Conservation (phyloP, 768 basidiomycete genomes). For the Naganishia randhawae region DNA sequence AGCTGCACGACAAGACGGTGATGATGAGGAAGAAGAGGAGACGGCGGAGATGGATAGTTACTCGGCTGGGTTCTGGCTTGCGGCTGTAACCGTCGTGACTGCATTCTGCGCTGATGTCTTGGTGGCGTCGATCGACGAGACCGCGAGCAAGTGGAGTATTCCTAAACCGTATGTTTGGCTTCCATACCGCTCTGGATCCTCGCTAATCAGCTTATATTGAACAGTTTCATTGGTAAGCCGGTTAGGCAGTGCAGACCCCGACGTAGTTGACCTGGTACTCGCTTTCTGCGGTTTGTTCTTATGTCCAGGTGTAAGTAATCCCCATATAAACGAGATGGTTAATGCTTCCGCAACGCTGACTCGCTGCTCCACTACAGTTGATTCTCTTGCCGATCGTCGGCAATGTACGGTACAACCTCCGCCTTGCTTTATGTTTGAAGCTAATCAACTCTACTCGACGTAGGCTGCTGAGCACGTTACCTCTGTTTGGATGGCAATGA, state of each 20-base stretch:
- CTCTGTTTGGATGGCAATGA: conserved; percentile 59
- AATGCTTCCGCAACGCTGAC: neutral
- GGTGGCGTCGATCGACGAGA: conserved; percentile 88
- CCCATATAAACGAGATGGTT: neutral
- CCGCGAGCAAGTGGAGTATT: conserved; percentile 71
- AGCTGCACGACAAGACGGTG: conserved; percentile 43
- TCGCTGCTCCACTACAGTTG: conserved; percentile 44
- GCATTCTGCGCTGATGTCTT: conserved; percentile 83
- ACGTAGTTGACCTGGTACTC: neutral
- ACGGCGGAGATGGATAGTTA: conserved; percentile 65
- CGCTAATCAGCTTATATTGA: neutral
- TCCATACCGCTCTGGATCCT: neutral
- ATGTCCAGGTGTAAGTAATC: conserved; percentile 11
- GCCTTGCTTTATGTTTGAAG: neutral
- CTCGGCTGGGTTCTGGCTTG: conserved; percentile 63
- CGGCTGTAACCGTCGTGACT: conserved; percentile 72
- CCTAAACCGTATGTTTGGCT: conserved; percentile 49
- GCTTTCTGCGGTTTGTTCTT: neutral
- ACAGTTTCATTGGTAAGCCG: conserved; percentile 26
- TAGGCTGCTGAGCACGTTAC: conserved; percentile 66
- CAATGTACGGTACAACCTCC: conserved; percentile 30
- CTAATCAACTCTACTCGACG: neutral
- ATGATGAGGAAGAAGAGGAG: conserved; percentile 54
- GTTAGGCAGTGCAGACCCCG: neutral
- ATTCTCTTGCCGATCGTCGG: conserved; percentile 82